Percentiles rank a stretch among this genome's conserved stretches.
Conservation (phyloP, 2,329 filamentous ascomycete genomes). For the Botryosphaeria agaves region DNA sequence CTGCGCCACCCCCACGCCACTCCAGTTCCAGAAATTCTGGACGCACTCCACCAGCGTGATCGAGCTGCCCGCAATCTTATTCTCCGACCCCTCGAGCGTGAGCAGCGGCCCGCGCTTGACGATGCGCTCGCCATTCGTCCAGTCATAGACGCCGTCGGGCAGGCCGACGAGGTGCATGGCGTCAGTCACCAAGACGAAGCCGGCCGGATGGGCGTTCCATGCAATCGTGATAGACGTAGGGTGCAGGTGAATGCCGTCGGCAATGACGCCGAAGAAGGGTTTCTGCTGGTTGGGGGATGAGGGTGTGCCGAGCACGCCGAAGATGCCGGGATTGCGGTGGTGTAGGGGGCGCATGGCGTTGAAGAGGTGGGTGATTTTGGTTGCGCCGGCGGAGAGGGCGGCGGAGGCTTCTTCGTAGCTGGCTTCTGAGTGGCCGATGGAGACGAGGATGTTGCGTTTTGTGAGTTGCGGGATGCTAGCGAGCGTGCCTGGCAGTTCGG, state of each 20-base stretch:
- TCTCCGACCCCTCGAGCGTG: slow-evolving; percentile 53
- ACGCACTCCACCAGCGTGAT: slow-evolving; percentile 67
- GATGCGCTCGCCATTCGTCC: slow-evolving; percentile 56
- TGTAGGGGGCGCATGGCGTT: slow-evolving; percentile 86
- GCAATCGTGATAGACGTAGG: slow-evolving; percentile 80
- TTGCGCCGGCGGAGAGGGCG: slow-evolving; percentile 57
- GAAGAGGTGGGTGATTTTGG: slow-evolving; percentile 87
- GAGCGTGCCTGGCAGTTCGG: slow-evolving; percentile 57
- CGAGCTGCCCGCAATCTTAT: slow-evolving; percentile 52
- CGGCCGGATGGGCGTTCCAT: slow-evolving; percentile 68
- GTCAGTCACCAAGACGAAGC: slow-evolving; percentile 80
- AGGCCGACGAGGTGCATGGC: slow-evolving; percentile 78
- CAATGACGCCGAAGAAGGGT: slow-evolving; percentile 78
- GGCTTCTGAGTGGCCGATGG: slow-evolving; percentile 75
- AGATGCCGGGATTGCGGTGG: slow-evolving; percentile 81
- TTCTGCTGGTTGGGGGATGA: slow-evolving; percentile 23
- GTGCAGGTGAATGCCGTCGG: slow-evolving; percentile 80
- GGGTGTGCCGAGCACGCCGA: slow-evolving; percentile 57
- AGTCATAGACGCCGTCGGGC: slow-evolving; percentile 68
- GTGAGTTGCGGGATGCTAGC: slow-evolving; percentile 48
- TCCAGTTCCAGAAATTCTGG: slow-evolving; percentile 65
- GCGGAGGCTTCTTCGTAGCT: slow-evolving; percentile 65
- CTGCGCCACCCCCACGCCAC: slow-evolving; percentile 47
- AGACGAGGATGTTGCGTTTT: slow-evolving; percentile 51
- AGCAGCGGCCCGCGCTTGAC: slow-evolving; percentile 57